phyloP scores from a whole-genome alignment of 352 stramenopile species.

The Pythium rishiriense region DNA sequence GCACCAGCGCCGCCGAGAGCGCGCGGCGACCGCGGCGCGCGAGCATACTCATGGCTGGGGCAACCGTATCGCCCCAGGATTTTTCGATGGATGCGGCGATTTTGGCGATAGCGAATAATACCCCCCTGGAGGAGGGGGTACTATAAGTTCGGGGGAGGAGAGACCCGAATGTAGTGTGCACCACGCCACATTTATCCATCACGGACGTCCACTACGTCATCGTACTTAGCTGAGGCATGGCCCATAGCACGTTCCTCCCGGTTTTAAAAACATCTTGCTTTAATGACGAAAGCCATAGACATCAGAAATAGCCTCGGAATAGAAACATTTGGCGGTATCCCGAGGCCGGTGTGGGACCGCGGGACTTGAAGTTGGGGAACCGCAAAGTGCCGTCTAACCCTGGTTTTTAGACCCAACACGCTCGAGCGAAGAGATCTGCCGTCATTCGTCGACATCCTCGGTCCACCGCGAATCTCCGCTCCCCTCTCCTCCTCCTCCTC shows the following conservation, averaged over 20 bases:
- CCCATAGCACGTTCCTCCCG: neutral
- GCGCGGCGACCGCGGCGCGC: slow-evolving; percentile 15
- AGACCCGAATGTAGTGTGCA: slow-evolving; percentile 9
- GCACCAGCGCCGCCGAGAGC: slow-evolving; percentile 14
- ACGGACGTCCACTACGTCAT: slow-evolving; percentile 15
- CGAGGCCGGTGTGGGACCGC: neutral
- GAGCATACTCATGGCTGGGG: slow-evolving; percentile 3
- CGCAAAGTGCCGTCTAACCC: slow-evolving; percentile 18
- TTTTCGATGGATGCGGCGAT: slow-evolving; percentile 9
- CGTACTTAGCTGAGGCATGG: slow-evolving; percentile 13
- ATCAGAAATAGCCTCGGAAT: slow-evolving; percentile 1
- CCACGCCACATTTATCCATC: slow-evolving; percentile 11
- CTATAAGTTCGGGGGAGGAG: neutral
- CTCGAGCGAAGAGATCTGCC: neutral
- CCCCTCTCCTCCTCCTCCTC: neutral
- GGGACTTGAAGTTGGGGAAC: slow-evolving; percentile 22
- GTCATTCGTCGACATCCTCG: slow-evolving; percentile 8
- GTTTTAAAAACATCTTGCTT: neutral
- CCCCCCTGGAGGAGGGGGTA: neutral
- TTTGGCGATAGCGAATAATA: neutral
- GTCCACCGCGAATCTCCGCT: slow-evolving; percentile 2
- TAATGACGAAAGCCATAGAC: neutral
- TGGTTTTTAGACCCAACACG: neutral
- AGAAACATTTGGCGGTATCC: slow-evolving; percentile 4
- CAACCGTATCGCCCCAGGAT: neutral